These are phyloP conservation scores for Trichomonascus vanleenenianus DNA, from an alignment of 805 yeast genomes.

Conservation along the genomic window DNA sequence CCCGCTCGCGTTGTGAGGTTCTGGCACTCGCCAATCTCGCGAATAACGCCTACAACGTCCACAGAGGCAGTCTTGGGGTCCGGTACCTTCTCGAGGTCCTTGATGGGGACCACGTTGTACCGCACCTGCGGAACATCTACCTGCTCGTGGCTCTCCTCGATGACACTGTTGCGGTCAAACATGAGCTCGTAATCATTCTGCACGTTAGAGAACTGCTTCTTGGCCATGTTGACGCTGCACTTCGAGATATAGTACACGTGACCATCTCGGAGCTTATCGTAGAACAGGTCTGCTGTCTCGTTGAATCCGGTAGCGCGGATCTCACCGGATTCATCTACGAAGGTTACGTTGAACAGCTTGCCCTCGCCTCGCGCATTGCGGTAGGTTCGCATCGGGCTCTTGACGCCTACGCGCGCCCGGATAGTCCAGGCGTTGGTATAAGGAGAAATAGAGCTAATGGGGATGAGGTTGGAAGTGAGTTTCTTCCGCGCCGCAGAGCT, in stretches of 20 bases:
- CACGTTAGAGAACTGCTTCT: conserved; percentile 76
- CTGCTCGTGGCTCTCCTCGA: conserved; percentile 54
- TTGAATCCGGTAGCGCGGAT: conserved; percentile 93
- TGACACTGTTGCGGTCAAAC: conserved; percentile 68
- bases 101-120: conserved; percentile 67
- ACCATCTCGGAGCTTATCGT: conserved; percentile 75
- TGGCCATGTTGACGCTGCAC: conserved; percentile 74
- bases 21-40: conserved; percentile 63
- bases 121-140: conserved; percentile 66
- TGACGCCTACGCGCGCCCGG: conserved; percentile 83
- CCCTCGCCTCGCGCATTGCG: conserved; percentile 83
- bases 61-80: conserved; percentile 50
- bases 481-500: background rate
- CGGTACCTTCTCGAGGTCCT: conserved; percentile 57
- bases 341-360: conserved; percentile 76
- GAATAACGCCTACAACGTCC: conserved; percentile 84
- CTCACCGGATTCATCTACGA: conserved; percentile 92
- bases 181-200: conserved; percentile 83
- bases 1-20: conserved; percentile 83
- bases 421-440: conserved; percentile 88
- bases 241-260: conserved; percentile 78
- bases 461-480: conserved; percentile 38
- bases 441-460: conserved; percentile 86
- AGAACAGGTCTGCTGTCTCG: conserved; percentile 73
- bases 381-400: conserved; percentile 85